These are phyloP conservation scores for Lycium barbarum DNA, from an alignment of 257 asterid species.

Conservation along the genomic window DNA sequence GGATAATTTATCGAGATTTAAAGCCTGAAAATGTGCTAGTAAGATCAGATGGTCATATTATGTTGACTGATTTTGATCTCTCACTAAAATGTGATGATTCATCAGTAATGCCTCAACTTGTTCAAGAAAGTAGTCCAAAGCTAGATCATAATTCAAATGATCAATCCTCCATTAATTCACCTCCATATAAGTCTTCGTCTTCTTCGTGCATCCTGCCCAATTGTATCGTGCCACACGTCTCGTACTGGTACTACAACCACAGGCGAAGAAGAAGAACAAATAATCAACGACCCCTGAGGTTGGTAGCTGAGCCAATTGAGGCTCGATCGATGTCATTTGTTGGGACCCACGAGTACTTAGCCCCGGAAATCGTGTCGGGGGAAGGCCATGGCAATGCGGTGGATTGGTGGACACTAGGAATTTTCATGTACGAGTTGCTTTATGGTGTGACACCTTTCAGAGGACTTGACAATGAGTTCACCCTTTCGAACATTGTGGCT, in stretches of 20 bases:
- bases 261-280: conserved; percentile 5
- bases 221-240: conserved; percentile 47
- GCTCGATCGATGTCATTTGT: conserved; percentile 78
- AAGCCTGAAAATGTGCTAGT: conserved; percentile 84
- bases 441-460: conserved; percentile 75
- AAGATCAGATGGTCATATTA: conserved; percentile 74
- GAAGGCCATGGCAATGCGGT: conserved; percentile 82
- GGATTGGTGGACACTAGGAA: conserved; percentile 85
- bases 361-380: conserved; percentile 75
- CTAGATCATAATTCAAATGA: background rate
- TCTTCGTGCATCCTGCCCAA: conserved; percentile 57
- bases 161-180: conserved; percentile 2
- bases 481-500: conserved; percentile 71
- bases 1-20: conserved; percentile 67
- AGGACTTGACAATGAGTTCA: conserved; percentile 60
- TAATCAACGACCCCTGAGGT: conserved; percentile 33
- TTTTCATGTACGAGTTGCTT: conserved; percentile 59
- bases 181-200: conserved; percentile 37
- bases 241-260: conserved; percentile 35
- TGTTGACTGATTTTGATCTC: conserved; percentile 83
- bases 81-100: conserved; percentile 59
- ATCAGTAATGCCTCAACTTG: conserved; percentile 52
- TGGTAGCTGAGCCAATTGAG: conserved; percentile 72
- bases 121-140: conserved; percentile 37
- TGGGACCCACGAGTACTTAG: conserved; percentile 78